Base-by-base conservation (phyloP, 768 basidiomycete species). In the Lactarius pseudohatsudake region DNA sequence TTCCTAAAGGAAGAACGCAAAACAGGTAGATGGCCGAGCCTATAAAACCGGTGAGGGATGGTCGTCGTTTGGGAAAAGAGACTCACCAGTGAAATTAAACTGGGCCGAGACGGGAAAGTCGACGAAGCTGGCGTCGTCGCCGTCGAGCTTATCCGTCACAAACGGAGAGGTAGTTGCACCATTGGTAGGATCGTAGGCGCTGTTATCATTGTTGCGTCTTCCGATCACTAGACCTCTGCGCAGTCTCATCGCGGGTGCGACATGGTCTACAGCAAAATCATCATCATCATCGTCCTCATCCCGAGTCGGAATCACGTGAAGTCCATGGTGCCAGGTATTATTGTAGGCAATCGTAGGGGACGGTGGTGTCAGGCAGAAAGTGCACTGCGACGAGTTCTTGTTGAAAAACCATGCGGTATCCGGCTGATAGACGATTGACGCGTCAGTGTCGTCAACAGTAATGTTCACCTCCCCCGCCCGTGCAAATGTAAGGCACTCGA, bases 11-110 rank as follows among this genome's bases (percentile, higher is more conserved):
- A 38, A 79, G 72, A 45, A 82, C 70, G 45, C 77, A 79, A 70
- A 75, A 85, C 30, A 86, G 70, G 66, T 80, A 84, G 28, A 85
- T 73, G 9, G 81, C 82, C 30, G 80, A 78, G 13, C 84, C 84
- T 85, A 70, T 4, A 54, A 56, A 68, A 64, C n/a, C 18, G 8
- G 43, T 62, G 10, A 64, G 34, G 38, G 32, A n/a, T 16, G 3
- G 40, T 15, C 38, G 30, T 4, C 18, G 53, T 26, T 32, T 28
- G 36, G 18, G 43, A 34, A 57, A 22, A 8, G 54, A 61, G 15
- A 72, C 73, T 53, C 62, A 81, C 82, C 83, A 32, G 74, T 81
- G 65, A 84, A 85, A 32, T 79, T 79, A 61, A 81, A 79, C 30
- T 77, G 74, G 8, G 77, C 72, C 11, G 74, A 77, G 26, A 81